These are phyloP conservation scores for Lasiosphaeria ovina DNA, from an alignment of 495 filamentous ascomycete species.

Conservation along the genomic window DNA sequence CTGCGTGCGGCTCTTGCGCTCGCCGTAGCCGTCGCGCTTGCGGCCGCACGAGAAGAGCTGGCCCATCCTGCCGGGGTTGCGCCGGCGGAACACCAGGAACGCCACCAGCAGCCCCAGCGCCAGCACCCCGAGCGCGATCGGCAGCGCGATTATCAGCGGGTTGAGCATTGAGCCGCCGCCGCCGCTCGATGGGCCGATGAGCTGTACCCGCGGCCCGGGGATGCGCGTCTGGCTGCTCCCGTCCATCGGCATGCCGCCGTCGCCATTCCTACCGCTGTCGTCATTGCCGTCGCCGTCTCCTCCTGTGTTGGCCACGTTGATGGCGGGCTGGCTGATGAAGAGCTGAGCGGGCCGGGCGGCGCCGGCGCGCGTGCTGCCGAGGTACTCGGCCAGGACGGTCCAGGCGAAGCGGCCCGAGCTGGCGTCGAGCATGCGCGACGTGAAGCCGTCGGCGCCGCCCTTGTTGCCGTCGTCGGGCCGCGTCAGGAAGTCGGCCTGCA, in stretches of 20 bases:
- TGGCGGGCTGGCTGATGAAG: neutral
- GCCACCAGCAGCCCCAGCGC: neutral
- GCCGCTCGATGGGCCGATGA: neutral
- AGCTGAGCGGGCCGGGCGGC: neutral
- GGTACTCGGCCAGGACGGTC: slow-evolving; percentile 4
- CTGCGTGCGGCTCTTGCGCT: neutral
- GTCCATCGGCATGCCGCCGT: neutral
- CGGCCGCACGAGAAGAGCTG: neutral
- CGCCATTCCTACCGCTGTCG: neutral
- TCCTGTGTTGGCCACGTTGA: neutral
- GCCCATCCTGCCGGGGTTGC: neutral
- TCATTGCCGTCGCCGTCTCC: neutral
- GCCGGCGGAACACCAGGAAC: neutral
- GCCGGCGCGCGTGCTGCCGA: neutral
- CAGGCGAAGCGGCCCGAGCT: slow-evolving; percentile 2
- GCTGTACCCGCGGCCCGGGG: slow-evolving; percentile 3
- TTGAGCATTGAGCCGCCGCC: neutral
- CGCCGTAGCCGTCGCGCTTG: neutral
- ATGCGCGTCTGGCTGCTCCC: neutral
- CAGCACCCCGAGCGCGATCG: neutral
- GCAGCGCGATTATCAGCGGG: slow-evolving; percentile 5
- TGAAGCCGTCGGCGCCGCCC: slow-evolving; percentile 9
- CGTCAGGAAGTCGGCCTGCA: slow-evolving; percentile 5
- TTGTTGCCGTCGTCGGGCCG: neutral
- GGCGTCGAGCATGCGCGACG: neutral